A percentile compares a stretch with the other conserved stretches of the same genome.
These are phyloP conservation scores for Amanita brunnescens DNA, from an alignment of 768 basidiomycete species.

Conservation along the genomic window DNA sequence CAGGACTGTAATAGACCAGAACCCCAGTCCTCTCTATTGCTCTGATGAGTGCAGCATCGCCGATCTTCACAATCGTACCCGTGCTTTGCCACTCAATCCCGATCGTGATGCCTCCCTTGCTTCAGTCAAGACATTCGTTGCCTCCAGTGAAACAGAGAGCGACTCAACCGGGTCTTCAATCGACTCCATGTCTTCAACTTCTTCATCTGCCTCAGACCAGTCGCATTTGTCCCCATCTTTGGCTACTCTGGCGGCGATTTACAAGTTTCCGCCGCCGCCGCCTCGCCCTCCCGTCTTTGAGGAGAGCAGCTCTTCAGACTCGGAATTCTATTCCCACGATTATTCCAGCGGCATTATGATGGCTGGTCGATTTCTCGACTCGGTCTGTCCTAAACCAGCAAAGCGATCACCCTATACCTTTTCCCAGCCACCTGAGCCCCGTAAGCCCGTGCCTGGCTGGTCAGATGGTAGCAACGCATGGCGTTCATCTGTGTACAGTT, in stretches of 20 bases:
- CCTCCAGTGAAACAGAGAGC: constrained; percentile 27
- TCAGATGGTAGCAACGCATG: constrained; percentile 58
- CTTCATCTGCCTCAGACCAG: constrained; percentile 24
- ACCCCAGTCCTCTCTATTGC: constrained; percentile 77
- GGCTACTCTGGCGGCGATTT: constrained; percentile 24
- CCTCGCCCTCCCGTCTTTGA: constrained; percentile 38
- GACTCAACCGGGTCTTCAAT: constrained; percentile 17
- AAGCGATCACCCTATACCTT: constrained; percentile 29
- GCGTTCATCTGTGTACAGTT: constrained; percentile 56
- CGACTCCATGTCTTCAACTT: constrained; percentile 8
- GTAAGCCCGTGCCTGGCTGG: constrained; percentile 54
- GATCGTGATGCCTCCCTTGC: constrained; percentile 31
- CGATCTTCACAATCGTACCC: constrained; percentile 40
- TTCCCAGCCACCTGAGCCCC: constrained; percentile 23
- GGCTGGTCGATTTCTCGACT: constrained; percentile 47
- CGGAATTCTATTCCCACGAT: constrained; percentile 25
- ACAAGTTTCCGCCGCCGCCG: constrained; percentile 46
- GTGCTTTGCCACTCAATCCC: constrained; percentile 37
- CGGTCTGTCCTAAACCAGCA: constrained; percentile 31
- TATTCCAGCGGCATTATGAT: constrained; percentile 62
- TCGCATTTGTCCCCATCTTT: constrained; percentile 22
- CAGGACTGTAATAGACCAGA: constrained; percentile 70
- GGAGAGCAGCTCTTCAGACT: constrained; percentile 14
- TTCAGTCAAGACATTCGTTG: constrained; percentile 24
- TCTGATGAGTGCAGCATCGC: constrained; percentile 64